These are phyloP conservation scores for Schoenoplectus triqueter DNA, from an alignment of 202 grass and related monocot species.

Conservation along the genomic window DNA sequence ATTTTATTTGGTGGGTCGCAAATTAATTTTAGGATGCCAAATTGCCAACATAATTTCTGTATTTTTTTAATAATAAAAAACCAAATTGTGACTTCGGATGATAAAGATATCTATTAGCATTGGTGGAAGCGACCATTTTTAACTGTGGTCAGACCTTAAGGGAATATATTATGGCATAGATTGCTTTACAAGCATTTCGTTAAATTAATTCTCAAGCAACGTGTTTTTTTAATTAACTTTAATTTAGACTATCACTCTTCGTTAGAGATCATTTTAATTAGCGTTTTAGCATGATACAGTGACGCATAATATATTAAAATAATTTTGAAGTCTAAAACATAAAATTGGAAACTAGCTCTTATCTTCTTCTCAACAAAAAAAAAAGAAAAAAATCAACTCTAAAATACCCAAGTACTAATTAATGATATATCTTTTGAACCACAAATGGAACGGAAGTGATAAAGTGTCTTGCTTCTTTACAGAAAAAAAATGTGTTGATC, in stretches of 20 bases:
- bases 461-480: no score
- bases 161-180: constrained; percentile 8
- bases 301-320: neutral
- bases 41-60: neutral
- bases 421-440: no score
- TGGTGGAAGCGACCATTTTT: neutral
- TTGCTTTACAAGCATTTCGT: constrained; percentile 29
- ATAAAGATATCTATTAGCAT: neutral
- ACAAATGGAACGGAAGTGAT: no score
- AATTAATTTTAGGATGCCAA: neutral
- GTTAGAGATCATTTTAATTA: neutral
- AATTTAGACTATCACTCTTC: neutral
- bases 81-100: neutral
- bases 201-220: constrained; percentile 18
- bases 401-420: no score
- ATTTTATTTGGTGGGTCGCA: neutral
- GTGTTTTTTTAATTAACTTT: neutral
- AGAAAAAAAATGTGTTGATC: no score
- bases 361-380: no score
- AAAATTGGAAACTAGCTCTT: no score
- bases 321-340: no score
- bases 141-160: neutral
- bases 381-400: no score
- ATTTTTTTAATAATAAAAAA: neutral
- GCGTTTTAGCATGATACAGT: neutral